Conservation (phyloP, 129 eudicot species). For the Rutidosis leptorrhynchoides region DNA sequence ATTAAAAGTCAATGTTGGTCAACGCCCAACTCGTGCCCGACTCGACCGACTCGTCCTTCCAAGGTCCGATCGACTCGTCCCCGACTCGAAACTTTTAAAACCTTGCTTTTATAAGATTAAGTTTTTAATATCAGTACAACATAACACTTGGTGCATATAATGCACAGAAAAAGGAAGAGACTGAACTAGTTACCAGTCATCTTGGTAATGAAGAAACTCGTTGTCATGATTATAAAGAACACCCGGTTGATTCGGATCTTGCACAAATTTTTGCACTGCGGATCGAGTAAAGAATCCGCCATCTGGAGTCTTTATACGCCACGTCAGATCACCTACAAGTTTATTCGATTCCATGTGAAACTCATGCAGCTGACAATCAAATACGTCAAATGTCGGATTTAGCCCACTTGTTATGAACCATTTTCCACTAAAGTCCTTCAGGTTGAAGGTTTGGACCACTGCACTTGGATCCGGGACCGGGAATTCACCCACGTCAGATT, state of each 20-base stretch:
- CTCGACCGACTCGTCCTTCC: no score
- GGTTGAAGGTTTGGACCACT: constrained; percentile 66
- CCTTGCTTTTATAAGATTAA: neutral
- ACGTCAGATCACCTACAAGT: constrained; percentile 71
- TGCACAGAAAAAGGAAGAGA: constrained; percentile 1
- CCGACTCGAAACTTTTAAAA: no score
- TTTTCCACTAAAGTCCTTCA: constrained; percentile 78
- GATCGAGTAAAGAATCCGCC: constrained; percentile 82
- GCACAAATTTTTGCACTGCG: constrained; percentile 78
- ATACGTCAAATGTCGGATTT: constrained; percentile 83
- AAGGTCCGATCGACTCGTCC: no score
- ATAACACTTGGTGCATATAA: neutral
- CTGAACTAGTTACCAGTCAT: constrained; percentile 47
- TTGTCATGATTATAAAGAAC: constrained; percentile 87
- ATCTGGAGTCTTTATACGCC: constrained; percentile 85
- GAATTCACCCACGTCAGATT: constrained; percentile 92
- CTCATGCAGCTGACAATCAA: constrained; percentile 90
- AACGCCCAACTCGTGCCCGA: no score
- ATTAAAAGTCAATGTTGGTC: no score
- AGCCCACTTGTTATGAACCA: constrained; percentile 89
- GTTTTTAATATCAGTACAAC: neutral
- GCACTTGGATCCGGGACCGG: constrained; percentile 70
- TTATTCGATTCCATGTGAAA: constrained; percentile 63
- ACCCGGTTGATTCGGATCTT: constrained; percentile 82
- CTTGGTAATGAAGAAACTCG: constrained; percentile 94